Base-by-base conservation (phyloP, 306 rosid genomes). In the Vigna reflexopilosa region DNA sequence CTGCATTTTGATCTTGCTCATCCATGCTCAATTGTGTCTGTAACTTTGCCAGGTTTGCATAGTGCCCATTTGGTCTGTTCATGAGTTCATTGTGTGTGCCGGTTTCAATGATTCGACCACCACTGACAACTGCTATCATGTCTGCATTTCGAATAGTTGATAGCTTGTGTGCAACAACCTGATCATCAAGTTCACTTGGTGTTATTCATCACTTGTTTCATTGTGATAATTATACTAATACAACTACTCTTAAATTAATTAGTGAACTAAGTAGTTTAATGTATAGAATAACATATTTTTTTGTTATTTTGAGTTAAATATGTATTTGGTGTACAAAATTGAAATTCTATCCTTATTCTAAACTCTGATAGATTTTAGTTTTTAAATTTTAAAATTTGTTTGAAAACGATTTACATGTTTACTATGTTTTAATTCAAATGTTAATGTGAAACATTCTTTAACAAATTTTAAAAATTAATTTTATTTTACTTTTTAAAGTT, bases 141-240 rank as follows among this genome's bases (percentile, higher is more conserved):
- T 95, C 99, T 49, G 99, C 97, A 81, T 93, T 95, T 70, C 99
- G 78, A 38, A 93, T 88, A 0, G 99, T 95, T 19, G 97, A 88
- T 71, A 95, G 93, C 89, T 95, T 95, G 89, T 95, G 99, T 2
- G 98, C 97, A 81, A 95, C 91, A 70, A 95, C 97, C 98, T 94
- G 90, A 71, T 75, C 75, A 71, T 75, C 75, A 83, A 72, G 55
- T 73, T 65, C 47, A 54, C 42, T 9, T 40, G 20, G 15, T 67
- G 47, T 67, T 44, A 51, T 54, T 36, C 9, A 7, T 19, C 7
- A 70, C 66, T 26, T 20, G 50, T 32, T 30, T 32, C 24, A 22
- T 42, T 65, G 42, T 62, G 55, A 66, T 48, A 52, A 69, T 48
- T 36, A 30, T 57, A 26, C 19, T 52, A 6, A 2, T 11, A 44